Evolutionary conservation across 805 yeast genomes (phyloP), one percentile per base, ranked within the genome.

Genomic region (Lipomyces sp.): DNA sequence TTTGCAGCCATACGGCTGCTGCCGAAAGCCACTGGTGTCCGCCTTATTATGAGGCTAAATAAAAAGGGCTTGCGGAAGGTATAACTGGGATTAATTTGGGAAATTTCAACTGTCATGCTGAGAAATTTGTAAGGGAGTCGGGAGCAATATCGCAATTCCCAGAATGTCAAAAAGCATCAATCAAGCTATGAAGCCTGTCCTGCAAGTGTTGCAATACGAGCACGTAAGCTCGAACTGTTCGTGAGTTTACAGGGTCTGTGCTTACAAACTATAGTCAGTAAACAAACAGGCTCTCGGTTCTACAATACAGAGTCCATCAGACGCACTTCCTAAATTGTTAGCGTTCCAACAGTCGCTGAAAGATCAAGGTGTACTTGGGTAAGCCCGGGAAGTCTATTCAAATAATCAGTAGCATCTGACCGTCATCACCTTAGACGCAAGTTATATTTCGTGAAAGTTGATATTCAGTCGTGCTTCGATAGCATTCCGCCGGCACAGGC

Each of bases 391-490:
- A 5, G n/a, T 15, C 24, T 15, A 15, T 42, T 42, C 15, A 4
- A 42, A n/a, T 2, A 1, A 4, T 11, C 4, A 13, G 39, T 37
- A 37, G 4, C 39, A 13, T 4, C 48, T 15, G 24, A 42, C 18
- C 8, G 13, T 18, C 15, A 51, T 13, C 6, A 51, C 29, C 29
- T 18, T 33, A 63, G 58, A 3, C 85, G 85, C 0, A 59, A 69
- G 1, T 69, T 87, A 0, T 84, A 80, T 72, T 84, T 84, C 15
- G 79, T 89, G 33, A 90, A 90, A 71, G 89, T 91, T 75, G 98
- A 93, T 75, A 86, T 90, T 69, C 82, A 82, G 63, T 82, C 87
- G 2, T 92, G 97, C 64, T 93, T 86, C 75, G 98, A 94, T 73
- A 84, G 86, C 1, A 79, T 92, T 15, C 73, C 79, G 0, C 64